phyloP scores from a whole-genome alignment of 139 green algal species.

The Zygnema cylindricum region DNA sequence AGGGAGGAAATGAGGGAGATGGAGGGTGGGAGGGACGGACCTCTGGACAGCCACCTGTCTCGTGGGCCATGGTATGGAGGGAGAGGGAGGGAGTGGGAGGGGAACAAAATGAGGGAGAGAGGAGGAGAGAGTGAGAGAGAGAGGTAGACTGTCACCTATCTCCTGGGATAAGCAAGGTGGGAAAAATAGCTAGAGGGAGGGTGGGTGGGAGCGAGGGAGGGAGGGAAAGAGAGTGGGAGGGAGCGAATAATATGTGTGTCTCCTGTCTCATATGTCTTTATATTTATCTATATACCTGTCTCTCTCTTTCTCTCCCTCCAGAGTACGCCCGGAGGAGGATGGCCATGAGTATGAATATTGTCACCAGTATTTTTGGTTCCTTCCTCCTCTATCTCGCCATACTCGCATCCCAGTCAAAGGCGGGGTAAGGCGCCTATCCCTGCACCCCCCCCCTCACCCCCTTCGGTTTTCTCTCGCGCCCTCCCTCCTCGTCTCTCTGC shows the following conservation, averaged over 20 bases:
- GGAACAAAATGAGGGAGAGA: not conserved
- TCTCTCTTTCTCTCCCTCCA: not conserved
- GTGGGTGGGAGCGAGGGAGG: not conserved
- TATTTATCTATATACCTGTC: not conserved
- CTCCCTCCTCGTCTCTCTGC: no score
- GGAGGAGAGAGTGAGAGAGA: not conserved
- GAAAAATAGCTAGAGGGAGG: not conserved
- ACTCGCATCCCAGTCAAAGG: not conserved
- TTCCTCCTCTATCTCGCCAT: slow-evolving; percentile 32
- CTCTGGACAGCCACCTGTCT: slow-evolving; percentile 2
- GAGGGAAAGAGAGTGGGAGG: not conserved
- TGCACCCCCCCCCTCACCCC: not conserved
- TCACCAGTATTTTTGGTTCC: not conserved
- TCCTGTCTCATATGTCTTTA: not conserved
- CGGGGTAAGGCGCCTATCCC: not conserved
- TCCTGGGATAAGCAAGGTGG: not conserved
- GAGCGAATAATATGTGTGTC: not conserved
- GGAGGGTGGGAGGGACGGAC: not conserved
- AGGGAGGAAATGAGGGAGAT: not conserved
- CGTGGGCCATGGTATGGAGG: not conserved
- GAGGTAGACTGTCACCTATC: not conserved
- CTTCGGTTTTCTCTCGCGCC: no score
- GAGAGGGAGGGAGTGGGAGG: not conserved
- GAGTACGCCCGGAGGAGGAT: slow-evolving; percentile 14
- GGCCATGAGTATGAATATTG: slow-evolving; percentile 7